Conservation (phyloP, 2,329 filamentous ascomycete genomes). For the Ophiostoma pallidulum region DNA sequence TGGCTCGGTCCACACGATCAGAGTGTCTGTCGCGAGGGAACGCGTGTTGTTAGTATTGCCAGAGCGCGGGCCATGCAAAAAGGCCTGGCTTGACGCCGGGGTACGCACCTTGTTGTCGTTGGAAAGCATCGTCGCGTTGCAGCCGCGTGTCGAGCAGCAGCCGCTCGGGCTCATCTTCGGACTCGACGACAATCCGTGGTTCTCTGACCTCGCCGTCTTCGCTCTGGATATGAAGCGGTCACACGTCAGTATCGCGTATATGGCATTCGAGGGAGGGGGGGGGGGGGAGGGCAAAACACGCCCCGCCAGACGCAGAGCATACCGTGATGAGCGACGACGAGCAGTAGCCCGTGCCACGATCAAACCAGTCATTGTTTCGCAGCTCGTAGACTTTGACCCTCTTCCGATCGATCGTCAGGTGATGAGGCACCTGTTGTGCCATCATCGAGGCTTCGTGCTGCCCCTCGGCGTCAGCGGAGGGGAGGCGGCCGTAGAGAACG, state of each 20-base stretch:
- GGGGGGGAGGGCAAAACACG: not conserved
- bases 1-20: constrained; percentile 95
- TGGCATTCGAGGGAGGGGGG: not conserved
- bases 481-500: constrained; percentile 41
- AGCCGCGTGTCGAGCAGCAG: constrained; percentile 84
- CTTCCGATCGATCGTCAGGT: constrained; percentile 55
- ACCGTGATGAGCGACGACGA: constrained; percentile 66
- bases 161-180: constrained; percentile 80
- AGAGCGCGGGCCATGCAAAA: constrained; percentile 1
- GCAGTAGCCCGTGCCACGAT: constrained; percentile 93
- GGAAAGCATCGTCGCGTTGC: constrained; percentile 87
- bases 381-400: constrained; percentile 99
- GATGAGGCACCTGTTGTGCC: constrained; percentile 63
- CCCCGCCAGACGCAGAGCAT: constrained; percentile 28
- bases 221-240: constrained; percentile 29
- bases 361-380: constrained; percentile 98
- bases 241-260: constrained; percentile 20
- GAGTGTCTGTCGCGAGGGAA: constrained; percentile 57
- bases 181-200: constrained; percentile 80
- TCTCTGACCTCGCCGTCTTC: constrained; percentile 60
- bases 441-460: constrained; percentile 57
- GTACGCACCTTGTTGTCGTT: constrained; percentile 84
- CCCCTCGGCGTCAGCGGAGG: constrained; percentile 33
- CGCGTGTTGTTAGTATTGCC: constrained; percentile 18
- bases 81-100: not conserved